A percentile compares a stretch with the other conserved stretches of the same genome.
Evolutionary conservation across 768 basidiomycete species (phyloP).

Genomic region (Suillus decipiens): DNA sequence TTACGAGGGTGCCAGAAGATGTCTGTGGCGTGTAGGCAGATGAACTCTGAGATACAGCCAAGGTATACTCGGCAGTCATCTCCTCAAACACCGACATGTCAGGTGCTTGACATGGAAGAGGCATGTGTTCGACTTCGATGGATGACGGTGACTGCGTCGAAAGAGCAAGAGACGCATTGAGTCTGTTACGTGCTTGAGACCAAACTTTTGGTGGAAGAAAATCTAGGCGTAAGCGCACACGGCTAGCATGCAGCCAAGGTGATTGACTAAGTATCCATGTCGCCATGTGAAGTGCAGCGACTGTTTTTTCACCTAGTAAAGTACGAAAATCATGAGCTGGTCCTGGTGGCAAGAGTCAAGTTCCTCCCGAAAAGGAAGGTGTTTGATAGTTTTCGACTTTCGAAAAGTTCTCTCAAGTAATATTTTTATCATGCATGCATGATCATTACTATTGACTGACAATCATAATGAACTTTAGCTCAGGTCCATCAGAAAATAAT

Average conservation of each 20-base stretch:
- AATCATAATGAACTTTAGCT: not conserved
- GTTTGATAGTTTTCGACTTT: not conserved
- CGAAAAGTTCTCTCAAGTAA: too few relatives aligned
- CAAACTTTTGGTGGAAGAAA: slow-evolving; percentile 16
- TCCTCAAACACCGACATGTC: slow-evolving; percentile 41
- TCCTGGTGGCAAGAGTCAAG: not conserved
- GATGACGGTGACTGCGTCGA: slow-evolving; percentile 36
- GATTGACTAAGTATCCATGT: slow-evolving; percentile 23
- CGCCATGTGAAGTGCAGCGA: slow-evolving; percentile 21
- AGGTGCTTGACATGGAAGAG: slow-evolving; percentile 34
- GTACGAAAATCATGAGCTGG: slow-evolving; percentile 1
- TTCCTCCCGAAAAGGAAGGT: not conserved
- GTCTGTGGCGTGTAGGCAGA: slow-evolving; percentile 23
- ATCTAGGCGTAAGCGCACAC: slow-evolving; percentile 20
- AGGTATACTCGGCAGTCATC: slow-evolving; percentile 35
- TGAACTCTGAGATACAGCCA: slow-evolving; percentile 14
- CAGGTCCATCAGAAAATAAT: not conserved
- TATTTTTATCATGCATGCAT: too few relatives aligned
- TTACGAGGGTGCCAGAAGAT: slow-evolving; percentile 25
- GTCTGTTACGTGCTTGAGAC: slow-evolving; percentile 22
- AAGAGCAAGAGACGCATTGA: slow-evolving; percentile 26
- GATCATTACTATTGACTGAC: too few relatives aligned
- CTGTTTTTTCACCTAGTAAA: not conserved
- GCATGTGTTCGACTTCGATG: slow-evolving; percentile 35
- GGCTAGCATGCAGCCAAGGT: slow-evolving; percentile 18